A percentile compares a stretch with the other conserved stretches of the same genome.
These are phyloP conservation scores for Phytophthora pistaciae DNA, from an alignment of 352 stramenopile species.

Conservation along the genomic window DNA sequence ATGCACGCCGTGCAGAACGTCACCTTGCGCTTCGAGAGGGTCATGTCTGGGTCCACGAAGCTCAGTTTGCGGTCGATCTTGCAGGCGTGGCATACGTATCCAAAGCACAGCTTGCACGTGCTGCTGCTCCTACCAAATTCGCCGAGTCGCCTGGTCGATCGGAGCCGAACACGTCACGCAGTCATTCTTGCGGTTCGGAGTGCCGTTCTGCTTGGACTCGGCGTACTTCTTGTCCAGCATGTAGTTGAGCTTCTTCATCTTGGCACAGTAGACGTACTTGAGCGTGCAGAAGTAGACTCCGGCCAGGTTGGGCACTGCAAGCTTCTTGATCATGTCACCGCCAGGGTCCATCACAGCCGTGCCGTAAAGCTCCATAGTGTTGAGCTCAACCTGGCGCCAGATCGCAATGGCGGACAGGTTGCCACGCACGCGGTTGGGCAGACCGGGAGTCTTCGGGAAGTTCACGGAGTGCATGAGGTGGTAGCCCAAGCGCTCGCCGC, in stretches of 20 bases:
- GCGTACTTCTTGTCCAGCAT: constrained; percentile 40
- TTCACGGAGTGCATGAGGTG: constrained; percentile 45
- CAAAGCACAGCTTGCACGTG: constrained; percentile 48
- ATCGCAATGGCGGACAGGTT: constrained; percentile 51
- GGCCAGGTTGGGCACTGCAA: constrained; percentile 33
- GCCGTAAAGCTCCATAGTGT: constrained; percentile 55
- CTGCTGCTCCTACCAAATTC: background rate
- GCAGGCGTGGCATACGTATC: constrained; percentile 44
- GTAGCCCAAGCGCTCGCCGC: constrained; percentile 39
- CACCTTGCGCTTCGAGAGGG: constrained; percentile 43
- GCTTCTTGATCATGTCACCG: constrained; percentile 30
- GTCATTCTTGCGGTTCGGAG: constrained; percentile 19
- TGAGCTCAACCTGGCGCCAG: constrained; percentile 53
- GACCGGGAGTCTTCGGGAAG: constrained; percentile 38
- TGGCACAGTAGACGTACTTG: constrained; percentile 37
- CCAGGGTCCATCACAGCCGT: constrained; percentile 37
- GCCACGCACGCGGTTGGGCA: constrained; percentile 53
- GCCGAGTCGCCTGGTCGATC: constrained; percentile 16
- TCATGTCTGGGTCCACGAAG: constrained; percentile 45
- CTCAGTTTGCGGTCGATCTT: constrained; percentile 41
- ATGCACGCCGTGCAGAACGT: constrained; percentile 50
- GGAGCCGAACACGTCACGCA: constrained; percentile 39
- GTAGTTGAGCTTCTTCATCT: constrained; percentile 52
- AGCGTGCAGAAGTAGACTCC: constrained; percentile 30
- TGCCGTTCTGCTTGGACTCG: constrained; percentile 28